Evolutionary conservation across 108 stramenopile species (phyloP), one percentile per base, ranked within the genome.

Genomic region (Cyclostephanos invisitatus): DNA sequence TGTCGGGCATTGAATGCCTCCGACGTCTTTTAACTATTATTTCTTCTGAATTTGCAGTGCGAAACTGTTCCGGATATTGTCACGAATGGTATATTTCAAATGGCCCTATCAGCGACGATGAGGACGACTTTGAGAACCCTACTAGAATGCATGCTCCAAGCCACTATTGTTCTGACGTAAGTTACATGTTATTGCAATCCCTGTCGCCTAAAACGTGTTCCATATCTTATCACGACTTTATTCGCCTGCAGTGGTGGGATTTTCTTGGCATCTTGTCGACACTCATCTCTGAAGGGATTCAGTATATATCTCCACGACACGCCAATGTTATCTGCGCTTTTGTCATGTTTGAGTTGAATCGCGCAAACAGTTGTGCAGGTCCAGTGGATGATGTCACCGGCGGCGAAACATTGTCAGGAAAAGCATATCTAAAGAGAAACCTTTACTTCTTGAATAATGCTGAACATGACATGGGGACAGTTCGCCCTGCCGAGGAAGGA

Each of bases 131-230:
- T 12, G 59, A 70, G 18, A 48, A 47, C 22, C 15, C 32, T 2
- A 37, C 32, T 36, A 28, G 20, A 15, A 12, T 62, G 22, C 49
- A 69, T 44, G 29, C 38, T 60, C 77, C 76, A n/a, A 77, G 60
- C 37, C 83, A 83, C 67, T 83, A 74, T 50, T 76, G 83, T 37
- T 21, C 38, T 24, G 81, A 82, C 53, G 72, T 73, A 66, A 80
- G 73, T 59, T 24, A 37, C 44, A 3, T 12, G 12, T 22, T 67
- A 8, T 66, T 51, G 12, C 24, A 55, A 46, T 46, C 44, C 24
- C 10, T 38, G 3, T 55, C 11, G 44, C 18, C 14, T 42, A 58
- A 14, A 49, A 36, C 15, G 10, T 0, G 7, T 57, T 29, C 6
- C 25, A 18, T 37, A 29, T 35, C 32, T 12, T 8, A 25, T 47